phyloP scores from a whole-genome alignment of 805 yeast genomes.

The Saturnispora besseyi region DNA sequence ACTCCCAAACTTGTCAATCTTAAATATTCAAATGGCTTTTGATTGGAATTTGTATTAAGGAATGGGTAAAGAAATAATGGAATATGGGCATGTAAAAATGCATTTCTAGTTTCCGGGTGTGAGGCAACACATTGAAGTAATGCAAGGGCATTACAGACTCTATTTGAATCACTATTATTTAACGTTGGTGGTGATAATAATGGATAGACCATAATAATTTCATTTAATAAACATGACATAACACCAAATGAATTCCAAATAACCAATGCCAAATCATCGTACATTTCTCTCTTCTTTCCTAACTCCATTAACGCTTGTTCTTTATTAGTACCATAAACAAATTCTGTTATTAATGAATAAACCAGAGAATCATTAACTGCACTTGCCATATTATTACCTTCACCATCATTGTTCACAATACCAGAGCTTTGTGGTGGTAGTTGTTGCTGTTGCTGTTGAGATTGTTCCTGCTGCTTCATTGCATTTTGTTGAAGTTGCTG shows the following conservation, averaged over 20 bases:
- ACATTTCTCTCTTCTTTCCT: constrained; percentile 90
- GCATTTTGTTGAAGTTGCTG: constrained; percentile 19
- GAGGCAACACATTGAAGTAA: constrained; percentile 94
- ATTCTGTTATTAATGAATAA: constrained; percentile 81
- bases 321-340: constrained; percentile 82
- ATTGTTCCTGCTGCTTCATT: constrained; percentile 5
- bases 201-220: constrained; percentile 85
- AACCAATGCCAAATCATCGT: constrained; percentile 86
- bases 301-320: constrained; percentile 89
- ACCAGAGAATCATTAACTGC: constrained; percentile 73
- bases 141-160: constrained; percentile 94
- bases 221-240: constrained; percentile 84
- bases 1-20: constrained; percentile 92
- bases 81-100: constrained; percentile 81
- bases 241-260: constrained; percentile 96
- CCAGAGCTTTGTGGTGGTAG: constrained; percentile 4
- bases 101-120: constrained; percentile 79
- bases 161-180: constrained; percentile 76
- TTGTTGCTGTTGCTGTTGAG: background rate
- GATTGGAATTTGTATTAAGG: constrained; percentile 82
- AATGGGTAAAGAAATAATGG: constrained; percentile 92
- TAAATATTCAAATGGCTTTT: constrained; percentile 87
- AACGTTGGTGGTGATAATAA: constrained; percentile 77
- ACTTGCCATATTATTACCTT: constrained; percentile 12
- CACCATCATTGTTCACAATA: background rate